Percentiles rank a stretch among this genome's conserved stretches.
These are phyloP conservation scores for Barnettozyma sucrosica DNA, from an alignment of 805 yeast species.

Conservation along the genomic window DNA sequence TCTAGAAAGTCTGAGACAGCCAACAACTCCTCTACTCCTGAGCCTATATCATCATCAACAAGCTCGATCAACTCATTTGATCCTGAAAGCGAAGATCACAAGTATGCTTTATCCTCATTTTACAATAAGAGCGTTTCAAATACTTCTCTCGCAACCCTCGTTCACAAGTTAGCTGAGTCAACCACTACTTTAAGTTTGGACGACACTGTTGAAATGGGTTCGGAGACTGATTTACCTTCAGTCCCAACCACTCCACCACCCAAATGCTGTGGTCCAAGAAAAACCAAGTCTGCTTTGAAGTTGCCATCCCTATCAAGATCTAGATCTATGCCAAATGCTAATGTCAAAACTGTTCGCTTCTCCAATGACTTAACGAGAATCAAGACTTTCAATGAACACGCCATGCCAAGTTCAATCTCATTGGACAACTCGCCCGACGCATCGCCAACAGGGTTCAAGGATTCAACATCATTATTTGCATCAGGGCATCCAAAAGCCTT, in stretches of 20 bases:
- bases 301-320: constrained; percentile 35
- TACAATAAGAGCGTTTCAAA: constrained; percentile 13
- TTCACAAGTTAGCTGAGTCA: constrained; percentile 20
- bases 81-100: constrained; percentile 16
- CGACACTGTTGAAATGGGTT: background rate
- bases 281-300: constrained; percentile 39
- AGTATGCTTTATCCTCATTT: constrained; percentile 9
- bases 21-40: constrained; percentile 5
- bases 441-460: constrained; percentile 15
- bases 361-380: constrained; percentile 55
- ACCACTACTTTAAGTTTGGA: constrained; percentile 19
- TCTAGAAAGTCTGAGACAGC: background rate
- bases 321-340: constrained; percentile 41
- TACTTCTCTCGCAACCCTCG: constrained; percentile 23
- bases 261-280: constrained; percentile 10
- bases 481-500: constrained; percentile 18
- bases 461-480: background rate
- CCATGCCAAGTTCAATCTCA: constrained; percentile 60
- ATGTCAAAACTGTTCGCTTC: constrained; percentile 53
- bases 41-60: constrained; percentile 8
- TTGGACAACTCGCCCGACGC: constrained; percentile 44
- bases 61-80: constrained; percentile 22
- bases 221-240: background rate
- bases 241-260: constrained; percentile 11
- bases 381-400: constrained; percentile 56